Evolutionary conservation across 2,329 filamentous ascomycete species (phyloP).

Genomic region (Sclerotinia spermophila): DNA sequence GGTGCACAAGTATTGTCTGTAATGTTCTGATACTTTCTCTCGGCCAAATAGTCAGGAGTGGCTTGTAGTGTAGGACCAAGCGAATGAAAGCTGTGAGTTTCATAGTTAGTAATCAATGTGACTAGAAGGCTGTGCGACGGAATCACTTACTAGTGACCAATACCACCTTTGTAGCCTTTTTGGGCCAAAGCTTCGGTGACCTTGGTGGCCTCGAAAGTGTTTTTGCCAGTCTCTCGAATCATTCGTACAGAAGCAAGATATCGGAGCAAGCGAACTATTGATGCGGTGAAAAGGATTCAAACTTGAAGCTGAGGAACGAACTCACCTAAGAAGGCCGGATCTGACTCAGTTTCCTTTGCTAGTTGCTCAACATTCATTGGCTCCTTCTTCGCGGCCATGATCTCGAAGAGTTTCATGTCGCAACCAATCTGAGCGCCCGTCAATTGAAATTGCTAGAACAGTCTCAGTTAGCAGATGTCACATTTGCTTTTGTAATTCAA

Average conservation of each 20-base stretch:
- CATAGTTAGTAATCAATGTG: not conserved
- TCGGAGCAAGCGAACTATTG: constrained; percentile 2
- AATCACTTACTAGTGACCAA: constrained; percentile 9
- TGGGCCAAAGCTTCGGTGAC: constrained; percentile 1
- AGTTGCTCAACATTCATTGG: constrained; percentile 3
- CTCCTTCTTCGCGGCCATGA: not conserved
- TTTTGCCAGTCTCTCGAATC: constrained; percentile 9
- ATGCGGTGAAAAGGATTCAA: not conserved
- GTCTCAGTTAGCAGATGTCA: not conserved
- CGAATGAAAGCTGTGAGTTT: not conserved
- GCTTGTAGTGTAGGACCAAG: constrained; percentile 2
- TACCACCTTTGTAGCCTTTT: not conserved
- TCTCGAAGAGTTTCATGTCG: constrained; percentile 12
- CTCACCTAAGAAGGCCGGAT: constrained; percentile 10
- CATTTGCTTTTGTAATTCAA: not conserved
- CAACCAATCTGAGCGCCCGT: constrained; percentile 10
- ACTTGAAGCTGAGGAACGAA: not conserved
- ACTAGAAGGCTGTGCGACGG: not conserved
- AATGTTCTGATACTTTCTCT: constrained; percentile 1
- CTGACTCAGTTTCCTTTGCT: not conserved
- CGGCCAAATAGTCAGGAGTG: not conserved
- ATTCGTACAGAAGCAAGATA: constrained; percentile 17
- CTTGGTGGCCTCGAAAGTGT: constrained; percentile 7
- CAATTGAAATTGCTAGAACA: constrained; percentile 12
- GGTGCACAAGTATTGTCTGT: not conserved